Percentiles rank a stretch among this genome's conserved stretches.
Conservation (phyloP, 805 yeast genomes). For the Yarrowia bubula region DNA sequence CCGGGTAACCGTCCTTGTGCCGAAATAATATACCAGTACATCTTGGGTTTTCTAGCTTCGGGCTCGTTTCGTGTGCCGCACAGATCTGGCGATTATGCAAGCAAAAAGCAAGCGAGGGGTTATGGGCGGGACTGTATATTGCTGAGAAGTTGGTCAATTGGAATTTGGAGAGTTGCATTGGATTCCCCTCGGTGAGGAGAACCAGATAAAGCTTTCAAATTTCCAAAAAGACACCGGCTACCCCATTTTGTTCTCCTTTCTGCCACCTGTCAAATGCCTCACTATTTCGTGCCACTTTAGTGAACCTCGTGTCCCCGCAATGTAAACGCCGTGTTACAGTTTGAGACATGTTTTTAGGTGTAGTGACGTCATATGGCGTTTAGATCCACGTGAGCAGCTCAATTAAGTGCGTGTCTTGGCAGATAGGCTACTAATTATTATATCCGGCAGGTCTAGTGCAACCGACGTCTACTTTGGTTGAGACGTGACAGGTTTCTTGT, state of each 20-base stretch:
- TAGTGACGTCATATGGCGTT: no score
- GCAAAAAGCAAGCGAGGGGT: neutral
- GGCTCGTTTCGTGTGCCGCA: no score
- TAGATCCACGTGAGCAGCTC: neutral
- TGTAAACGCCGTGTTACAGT: no score
- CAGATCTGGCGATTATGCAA: neutral
- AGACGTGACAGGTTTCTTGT: no score
- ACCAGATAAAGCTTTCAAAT: neutral
- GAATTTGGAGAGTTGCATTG: no score
- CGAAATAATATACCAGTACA: no score
- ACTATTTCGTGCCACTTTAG: neutral
- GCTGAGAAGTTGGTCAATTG: neutral
- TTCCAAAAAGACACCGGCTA: neutral
- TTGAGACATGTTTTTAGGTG: no score
- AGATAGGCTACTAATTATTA: no score
- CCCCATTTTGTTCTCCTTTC: neutral
- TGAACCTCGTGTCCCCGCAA: neutral
- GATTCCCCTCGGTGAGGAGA: neutral
- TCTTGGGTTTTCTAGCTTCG: no score
- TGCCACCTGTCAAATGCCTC: neutral
- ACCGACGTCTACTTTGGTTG: no score
- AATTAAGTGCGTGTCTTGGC: neutral
- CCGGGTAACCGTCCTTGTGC: neutral
- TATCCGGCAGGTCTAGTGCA: no score
- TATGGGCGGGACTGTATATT: neutral